Percentiles rank a stretch among this genome's conserved stretches.
phyloP scores from a whole-genome alignment of 495 filamentous ascomycete genomes.

The Endocarpon pusillum region DNA sequence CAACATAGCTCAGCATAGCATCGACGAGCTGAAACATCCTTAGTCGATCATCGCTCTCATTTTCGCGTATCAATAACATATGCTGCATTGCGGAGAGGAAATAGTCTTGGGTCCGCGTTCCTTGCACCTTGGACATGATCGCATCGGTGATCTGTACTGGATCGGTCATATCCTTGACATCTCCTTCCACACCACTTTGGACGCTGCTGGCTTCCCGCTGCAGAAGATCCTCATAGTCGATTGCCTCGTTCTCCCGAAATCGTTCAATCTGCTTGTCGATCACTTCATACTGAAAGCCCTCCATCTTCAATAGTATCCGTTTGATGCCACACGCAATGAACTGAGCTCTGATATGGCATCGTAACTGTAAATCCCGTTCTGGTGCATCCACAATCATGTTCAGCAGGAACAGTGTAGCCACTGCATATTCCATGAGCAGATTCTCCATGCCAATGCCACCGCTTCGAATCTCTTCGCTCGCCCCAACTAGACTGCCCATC shows the following conservation, averaged over 20 bases:
- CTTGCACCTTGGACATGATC: constrained; percentile 72
- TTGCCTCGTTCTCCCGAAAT: constrained; percentile 84
- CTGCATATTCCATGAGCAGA: constrained; percentile 95
- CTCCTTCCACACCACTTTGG: constrained; percentile 77
- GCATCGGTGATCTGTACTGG: constrained; percentile 86
- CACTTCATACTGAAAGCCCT: constrained; percentile 92
- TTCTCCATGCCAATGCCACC: constrained; percentile 99
- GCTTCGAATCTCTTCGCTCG: constrained; percentile 90
- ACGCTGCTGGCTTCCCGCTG: constrained; percentile 82
- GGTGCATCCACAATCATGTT: constrained; percentile 94
- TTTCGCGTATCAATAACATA: constrained; percentile 82
- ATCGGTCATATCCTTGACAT: constrained; percentile 87
- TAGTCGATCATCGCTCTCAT: constrained; percentile 78
- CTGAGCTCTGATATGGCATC: constrained; percentile 87
- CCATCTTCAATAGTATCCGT: constrained; percentile 91
- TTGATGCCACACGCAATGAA: constrained; percentile 94
- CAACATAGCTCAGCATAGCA: constrained; percentile 94
- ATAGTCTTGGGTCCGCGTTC: constrained; percentile 77
- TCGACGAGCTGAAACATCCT: constrained; percentile 98
- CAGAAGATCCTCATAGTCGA: constrained; percentile 94
- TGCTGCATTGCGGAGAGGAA: constrained; percentile 93
- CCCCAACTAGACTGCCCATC: constrained; percentile 93
- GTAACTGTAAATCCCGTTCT: constrained; percentile 72
- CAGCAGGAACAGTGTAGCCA: constrained; percentile 84
- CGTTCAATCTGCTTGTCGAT: constrained; percentile 97